phyloP scores from a whole-genome alignment of 805 yeast species.

The Candida orba region DNA sequence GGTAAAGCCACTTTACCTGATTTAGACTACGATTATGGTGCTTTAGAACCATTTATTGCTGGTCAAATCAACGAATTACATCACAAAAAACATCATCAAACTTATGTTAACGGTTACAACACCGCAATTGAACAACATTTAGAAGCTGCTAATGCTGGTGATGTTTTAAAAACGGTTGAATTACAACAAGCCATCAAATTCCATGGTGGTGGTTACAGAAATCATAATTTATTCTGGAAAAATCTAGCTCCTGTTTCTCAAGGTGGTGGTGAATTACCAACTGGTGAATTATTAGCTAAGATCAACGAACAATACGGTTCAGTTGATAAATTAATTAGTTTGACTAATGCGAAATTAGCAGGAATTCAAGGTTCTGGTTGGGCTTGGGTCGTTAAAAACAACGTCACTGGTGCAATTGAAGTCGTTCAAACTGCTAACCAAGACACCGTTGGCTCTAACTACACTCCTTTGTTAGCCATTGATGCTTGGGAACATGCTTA shows the following conservation, averaged over 20 bases:
- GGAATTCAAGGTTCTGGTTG: constrained; percentile 94
- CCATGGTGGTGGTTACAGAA: constrained; percentile 88
- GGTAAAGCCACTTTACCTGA: constrained; percentile 60
- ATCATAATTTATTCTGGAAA: constrained; percentile 85
- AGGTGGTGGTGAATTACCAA: constrained; percentile 68
- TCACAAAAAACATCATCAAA: constrained; percentile 87
- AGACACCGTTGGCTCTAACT: constrained; percentile 65
- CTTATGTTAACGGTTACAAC: constrained; percentile 83
- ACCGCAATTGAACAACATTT: constrained; percentile 65
- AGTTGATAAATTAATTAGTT: constrained; percentile 55
- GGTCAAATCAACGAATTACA: constrained; percentile 84
- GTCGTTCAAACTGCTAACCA: constrained; percentile 80
- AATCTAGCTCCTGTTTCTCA: constrained; percentile 67
- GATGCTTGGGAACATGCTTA: constrained; percentile 98
- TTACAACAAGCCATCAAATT: constrained; percentile 74
- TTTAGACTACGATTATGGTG: constrained; percentile 76
- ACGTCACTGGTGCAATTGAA: constrained; percentile 65
- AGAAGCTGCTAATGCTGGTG: constrained; percentile 55
- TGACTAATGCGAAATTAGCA: constrained; percentile 67
- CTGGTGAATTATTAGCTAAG: constrained; percentile 52
- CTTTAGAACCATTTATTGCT: constrained; percentile 79
- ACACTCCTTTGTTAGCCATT: constrained; percentile 75
- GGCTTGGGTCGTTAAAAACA: constrained; percentile 86
- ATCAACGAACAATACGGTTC: constrained; percentile 63
- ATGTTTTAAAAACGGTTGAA: constrained; percentile 50